Conservation (phyloP, 1,284 basidiomycete genomes). For the Agaricales sp. region DNA sequence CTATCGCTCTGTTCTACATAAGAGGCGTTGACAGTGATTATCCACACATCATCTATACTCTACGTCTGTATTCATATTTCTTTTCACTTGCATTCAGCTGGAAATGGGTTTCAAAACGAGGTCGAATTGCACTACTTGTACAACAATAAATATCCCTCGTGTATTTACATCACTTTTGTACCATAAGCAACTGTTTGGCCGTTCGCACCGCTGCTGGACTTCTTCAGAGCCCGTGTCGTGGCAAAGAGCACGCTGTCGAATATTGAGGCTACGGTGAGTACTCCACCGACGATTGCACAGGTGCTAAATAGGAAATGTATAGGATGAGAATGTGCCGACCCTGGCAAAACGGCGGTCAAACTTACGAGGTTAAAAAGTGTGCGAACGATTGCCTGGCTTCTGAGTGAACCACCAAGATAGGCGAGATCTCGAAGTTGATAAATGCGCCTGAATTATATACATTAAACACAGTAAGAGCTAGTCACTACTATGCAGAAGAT, state of each 20-base stretch:
- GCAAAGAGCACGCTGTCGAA: conserved; percentile 84
- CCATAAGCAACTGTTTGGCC: conserved; percentile 10
- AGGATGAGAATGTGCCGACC: background rate
- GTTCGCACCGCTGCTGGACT: conserved; percentile 29
- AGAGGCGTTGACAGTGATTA: conserved; percentile 44
- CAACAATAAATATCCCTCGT: background rate
- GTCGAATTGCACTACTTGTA: background rate
- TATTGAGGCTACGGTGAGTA: conserved; percentile 91
- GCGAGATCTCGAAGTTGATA: conserved; percentile 98
- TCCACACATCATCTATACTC: conserved; percentile 32
- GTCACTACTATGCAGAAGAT: conserved; percentile 15
- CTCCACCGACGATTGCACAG: conserved; percentile 95
- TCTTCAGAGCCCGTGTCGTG: conserved; percentile 58
- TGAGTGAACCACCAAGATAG: conserved; percentile 85
- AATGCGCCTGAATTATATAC: conserved; percentile 49
- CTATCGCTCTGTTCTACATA: too few species aligned
- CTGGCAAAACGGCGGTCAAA: conserved; percentile 14
- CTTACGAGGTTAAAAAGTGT: conserved; percentile 93
- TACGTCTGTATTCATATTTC: conserved; percentile 2
- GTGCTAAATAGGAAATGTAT: conserved; percentile 47
- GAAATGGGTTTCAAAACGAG: too few species aligned
- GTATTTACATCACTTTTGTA: background rate
- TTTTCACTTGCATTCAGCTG: conserved; percentile 7
- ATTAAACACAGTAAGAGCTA: conserved; percentile 1
- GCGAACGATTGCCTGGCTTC: conserved; percentile 91